A percentile compares a stretch with the other conserved stretches of the same genome.
phyloP scores from a whole-genome alignment of 768 basidiomycete genomes.

The Lentinula edodes region DNA sequence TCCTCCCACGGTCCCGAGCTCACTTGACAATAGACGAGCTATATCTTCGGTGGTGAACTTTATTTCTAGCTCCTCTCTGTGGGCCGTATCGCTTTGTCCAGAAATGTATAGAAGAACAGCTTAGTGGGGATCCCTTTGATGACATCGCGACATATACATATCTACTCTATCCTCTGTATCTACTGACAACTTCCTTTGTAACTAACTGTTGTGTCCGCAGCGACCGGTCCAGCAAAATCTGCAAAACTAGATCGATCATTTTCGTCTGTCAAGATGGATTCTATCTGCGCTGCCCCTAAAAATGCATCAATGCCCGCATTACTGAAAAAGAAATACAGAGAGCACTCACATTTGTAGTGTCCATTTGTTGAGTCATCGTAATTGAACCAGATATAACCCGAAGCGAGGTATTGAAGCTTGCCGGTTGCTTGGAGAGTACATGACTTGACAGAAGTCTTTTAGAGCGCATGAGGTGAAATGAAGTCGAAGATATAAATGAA shows the following conservation, averaged over 20 bases:
- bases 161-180: not conserved
- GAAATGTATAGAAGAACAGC: no score
- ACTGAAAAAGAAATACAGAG: not conserved
- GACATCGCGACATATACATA: no score
- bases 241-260: constrained; percentile 9
- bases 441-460: not conserved
- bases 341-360: constrained; percentile 22
- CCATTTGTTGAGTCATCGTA: constrained; percentile 11
- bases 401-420: constrained; percentile 8
- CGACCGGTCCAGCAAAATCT: constrained; percentile 6
- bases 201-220: not conserved
- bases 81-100: no score
- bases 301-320: no score
- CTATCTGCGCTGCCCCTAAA: constrained; percentile 7
- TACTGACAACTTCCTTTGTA: constrained; percentile 6
- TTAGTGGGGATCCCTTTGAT: no score
- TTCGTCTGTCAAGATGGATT: constrained; percentile 6
- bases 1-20: no score
- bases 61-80: no score
- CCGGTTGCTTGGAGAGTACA: constrained; percentile 10
- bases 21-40: no score
- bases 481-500: not conserved
- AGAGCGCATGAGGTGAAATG: not conserved
- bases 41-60: no score
- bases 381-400: constrained; percentile 15